Percentiles rank a stretch among this genome's conserved stretches.
phyloP scores from a whole-genome alignment of 768 basidiomycete species.

The Mycena latifolia region DNA sequence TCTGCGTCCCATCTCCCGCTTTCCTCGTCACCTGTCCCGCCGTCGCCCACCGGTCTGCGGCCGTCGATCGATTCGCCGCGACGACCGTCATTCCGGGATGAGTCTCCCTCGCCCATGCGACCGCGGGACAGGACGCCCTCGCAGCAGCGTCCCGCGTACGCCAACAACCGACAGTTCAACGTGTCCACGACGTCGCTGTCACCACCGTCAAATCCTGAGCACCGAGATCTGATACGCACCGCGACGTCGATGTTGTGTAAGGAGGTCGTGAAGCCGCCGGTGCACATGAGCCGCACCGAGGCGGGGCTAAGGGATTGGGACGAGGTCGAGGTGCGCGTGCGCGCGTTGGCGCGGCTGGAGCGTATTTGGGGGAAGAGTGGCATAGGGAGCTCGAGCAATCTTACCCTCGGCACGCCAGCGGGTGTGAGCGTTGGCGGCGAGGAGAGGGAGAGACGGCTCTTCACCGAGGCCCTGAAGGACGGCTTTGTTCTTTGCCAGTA shows the following conservation, averaged over 20 bases:
- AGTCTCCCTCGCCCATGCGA: conserved; percentile 59
- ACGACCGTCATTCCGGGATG: conserved; percentile 52
- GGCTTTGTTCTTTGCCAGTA: conserved; percentile 93
- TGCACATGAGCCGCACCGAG: conserved; percentile 63
- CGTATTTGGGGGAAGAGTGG: conserved; percentile 82
- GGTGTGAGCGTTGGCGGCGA: conserved; percentile 68
- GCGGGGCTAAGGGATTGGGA: conserved; percentile 72
- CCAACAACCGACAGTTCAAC: conserved; percentile 67
- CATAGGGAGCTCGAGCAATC: conserved; percentile 55
- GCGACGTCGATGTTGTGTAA: conserved; percentile 76
- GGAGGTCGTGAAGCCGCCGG: conserved; percentile 73
- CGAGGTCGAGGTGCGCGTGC: conserved; percentile 78
- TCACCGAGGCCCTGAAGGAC: conserved; percentile 83
- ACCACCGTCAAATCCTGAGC: conserved; percentile 63
- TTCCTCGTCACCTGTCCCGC: conserved; percentile 42
- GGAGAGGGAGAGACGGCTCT: conserved; percentile 80
- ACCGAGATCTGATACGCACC: conserved; percentile 75
- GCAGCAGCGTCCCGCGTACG: conserved; percentile 61
- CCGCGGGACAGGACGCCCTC: conserved; percentile 60
- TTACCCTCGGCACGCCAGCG: conserved; percentile 46
- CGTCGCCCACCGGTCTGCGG: conserved; percentile 45
- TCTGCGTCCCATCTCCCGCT: conserved; percentile 68
- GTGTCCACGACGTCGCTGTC: conserved; percentile 70
- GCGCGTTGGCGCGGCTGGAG: conserved; percentile 74
- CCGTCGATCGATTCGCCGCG: conserved; percentile 51